These are phyloP conservation scores for Spathaspora gorwiae DNA, from an alignment of 805 yeast genomes.

Conservation along the genomic window DNA sequence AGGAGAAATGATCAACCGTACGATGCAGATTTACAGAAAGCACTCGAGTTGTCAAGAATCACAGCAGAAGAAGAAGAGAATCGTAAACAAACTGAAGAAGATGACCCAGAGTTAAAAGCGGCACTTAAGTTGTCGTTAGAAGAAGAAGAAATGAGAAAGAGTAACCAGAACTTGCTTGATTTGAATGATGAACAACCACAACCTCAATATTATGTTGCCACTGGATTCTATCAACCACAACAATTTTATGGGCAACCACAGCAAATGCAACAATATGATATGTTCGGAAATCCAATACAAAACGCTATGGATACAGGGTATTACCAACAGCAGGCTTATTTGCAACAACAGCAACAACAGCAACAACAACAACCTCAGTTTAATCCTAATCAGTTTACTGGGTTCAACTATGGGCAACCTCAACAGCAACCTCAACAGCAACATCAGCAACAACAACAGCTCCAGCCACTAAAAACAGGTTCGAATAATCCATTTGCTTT, in stretches of 20 bases:
- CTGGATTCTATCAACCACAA: slow-evolving; percentile 20
- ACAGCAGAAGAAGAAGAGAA: slow-evolving; percentile 81
- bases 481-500: slow-evolving; percentile 77
- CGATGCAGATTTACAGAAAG: slow-evolving; percentile 75
- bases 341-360: slow-evolving; percentile 23
- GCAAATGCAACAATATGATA: slow-evolving; percentile 44
- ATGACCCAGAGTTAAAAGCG: slow-evolving; percentile 59
- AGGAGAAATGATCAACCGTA: slow-evolving; percentile 33
- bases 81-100: slow-evolving; percentile 34
- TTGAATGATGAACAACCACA: slow-evolving; percentile 41
- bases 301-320: slow-evolving; percentile 52
- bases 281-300: slow-evolving; percentile 66
- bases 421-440: slow-evolving; percentile 18
- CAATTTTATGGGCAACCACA: slow-evolving; percentile 9
- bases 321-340: slow-evolving; percentile 31
- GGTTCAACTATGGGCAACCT: slow-evolving; percentile 25
- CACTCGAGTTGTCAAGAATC: slow-evolving; percentile 70
- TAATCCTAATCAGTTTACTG: slow-evolving; percentile 27
- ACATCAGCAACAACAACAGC: slow-evolving; percentile 24
- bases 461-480: slow-evolving; percentile 62
- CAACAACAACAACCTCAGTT: slow-evolving; percentile 31
- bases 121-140: slow-evolving; percentile 71
- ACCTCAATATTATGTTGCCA: slow-evolving; percentile 24
- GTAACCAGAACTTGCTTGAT: slow-evolving; percentile 49
- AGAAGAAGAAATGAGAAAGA: slow-evolving; percentile 66